Percentiles rank a stretch among this genome's conserved stretches.
Evolutionary conservation across 495 filamentous ascomycete genomes (phyloP).

Genomic region (Tirmania nivea): DNA sequence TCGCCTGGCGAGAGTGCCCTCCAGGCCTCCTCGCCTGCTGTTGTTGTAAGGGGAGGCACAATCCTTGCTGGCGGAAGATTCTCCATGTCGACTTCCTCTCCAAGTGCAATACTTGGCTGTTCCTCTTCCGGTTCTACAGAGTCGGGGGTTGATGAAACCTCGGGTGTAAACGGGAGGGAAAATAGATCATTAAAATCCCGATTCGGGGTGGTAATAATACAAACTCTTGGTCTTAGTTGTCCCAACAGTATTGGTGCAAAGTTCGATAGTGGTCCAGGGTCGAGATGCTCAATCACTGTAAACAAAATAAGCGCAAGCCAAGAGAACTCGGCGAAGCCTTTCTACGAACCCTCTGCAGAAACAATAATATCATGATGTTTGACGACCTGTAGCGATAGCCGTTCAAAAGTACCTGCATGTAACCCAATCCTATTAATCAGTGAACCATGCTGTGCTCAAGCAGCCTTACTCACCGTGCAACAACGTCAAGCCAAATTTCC

Average conservation of each 20-base stretch:
- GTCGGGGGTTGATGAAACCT: not conserved
- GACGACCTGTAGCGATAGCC: conserved; percentile 3
- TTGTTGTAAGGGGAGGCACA: not conserved
- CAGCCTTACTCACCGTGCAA: conserved; percentile 7
- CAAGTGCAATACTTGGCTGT: not conserved
- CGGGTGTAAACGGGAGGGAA: not conserved
- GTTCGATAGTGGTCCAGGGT: conserved; percentile 10
- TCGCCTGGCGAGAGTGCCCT: not conserved
- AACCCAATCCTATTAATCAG: not conserved
- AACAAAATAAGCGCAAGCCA: no score
- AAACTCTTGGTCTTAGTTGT: conserved; percentile 13
- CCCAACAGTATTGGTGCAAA: conserved; percentile 13
- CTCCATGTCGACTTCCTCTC: not conserved
- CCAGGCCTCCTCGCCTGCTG: not conserved
- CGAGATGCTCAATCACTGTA: conserved; percentile 18
- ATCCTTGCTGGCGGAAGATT: not conserved
- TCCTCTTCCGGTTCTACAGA: conserved; percentile 1
- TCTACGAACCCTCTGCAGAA: conserved; percentile 11
- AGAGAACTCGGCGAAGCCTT: no score
- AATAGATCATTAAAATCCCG: conserved; percentile 18
- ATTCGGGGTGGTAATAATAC: conserved; percentile 17
- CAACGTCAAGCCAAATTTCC: conserved; percentile 7
- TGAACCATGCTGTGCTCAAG: not conserved
- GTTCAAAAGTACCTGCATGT: conserved; percentile 9
- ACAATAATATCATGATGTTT: conserved; percentile 12